Evolutionary conservation across 768 basidiomycete species (phyloP).

Genomic region (Phlebiopsis flavidoalba): DNA sequence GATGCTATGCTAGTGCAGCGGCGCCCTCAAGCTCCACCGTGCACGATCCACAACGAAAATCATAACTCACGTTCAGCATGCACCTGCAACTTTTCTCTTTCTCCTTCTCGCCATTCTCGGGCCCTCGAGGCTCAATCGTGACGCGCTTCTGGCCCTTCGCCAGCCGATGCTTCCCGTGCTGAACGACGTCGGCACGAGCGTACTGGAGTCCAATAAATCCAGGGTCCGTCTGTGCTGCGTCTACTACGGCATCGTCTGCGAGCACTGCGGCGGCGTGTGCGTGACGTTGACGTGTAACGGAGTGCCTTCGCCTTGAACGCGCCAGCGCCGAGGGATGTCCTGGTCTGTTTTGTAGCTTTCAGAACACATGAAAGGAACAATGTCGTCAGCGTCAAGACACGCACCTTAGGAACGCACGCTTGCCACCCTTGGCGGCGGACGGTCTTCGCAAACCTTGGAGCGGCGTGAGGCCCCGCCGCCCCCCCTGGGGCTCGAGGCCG

Average conservation of each 20-base stretch:
- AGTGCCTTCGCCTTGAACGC: conserved; percentile 20
- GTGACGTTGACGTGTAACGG: conserved; percentile 64
- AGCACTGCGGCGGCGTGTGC: conserved; percentile 52
- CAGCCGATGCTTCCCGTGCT: conserved; percentile 79
- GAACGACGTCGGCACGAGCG: conserved; percentile 57
- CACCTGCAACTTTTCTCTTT: conserved; percentile 76
- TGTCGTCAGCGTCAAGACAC: no score
- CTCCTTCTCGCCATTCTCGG: conserved; percentile 49
- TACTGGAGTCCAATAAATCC: conserved; percentile 56
- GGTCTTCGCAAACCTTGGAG: no score
- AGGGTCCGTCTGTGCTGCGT: conserved; percentile 41
- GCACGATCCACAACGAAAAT: background rate
- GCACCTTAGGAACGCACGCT: no score
- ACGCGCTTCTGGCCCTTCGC: conserved; percentile 73
- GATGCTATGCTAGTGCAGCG: conserved; percentile 38
- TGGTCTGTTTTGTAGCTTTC: no score
- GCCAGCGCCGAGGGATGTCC: conserved; percentile 3
- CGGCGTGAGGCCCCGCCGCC: no score
- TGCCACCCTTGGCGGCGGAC: no score
- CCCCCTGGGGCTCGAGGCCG: no score
- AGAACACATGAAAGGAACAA: no score
- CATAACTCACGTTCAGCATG: conserved; percentile 60
- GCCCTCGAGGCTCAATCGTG: conserved; percentile 53
- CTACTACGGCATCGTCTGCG: conserved; percentile 29
- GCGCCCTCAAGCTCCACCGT: background rate